Evolutionary conservation across 352 stramenopile species (phyloP).

Genomic region (Phytophthora cryptogea): DNA sequence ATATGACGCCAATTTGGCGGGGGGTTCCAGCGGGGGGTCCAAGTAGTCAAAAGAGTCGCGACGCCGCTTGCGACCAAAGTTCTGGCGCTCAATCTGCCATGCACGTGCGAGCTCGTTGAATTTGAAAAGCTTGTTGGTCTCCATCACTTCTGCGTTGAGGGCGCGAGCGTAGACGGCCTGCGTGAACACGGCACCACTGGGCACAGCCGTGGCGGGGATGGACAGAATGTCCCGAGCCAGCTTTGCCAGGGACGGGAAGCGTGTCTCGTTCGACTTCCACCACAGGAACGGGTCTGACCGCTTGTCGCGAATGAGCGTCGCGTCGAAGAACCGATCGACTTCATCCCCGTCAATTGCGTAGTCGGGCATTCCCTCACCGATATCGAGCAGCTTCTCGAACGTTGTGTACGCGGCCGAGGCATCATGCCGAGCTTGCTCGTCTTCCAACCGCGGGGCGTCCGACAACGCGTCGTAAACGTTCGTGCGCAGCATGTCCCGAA

Average conservation of each 20-base stretch:
- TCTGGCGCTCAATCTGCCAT: conserved; percentile 81
- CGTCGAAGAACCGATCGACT: conserved; percentile 84
- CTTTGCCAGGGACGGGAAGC: conserved; percentile 72
- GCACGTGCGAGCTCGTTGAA: conserved; percentile 72
- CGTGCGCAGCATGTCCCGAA: conserved; percentile 77
- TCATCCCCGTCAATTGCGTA: conserved; percentile 81
- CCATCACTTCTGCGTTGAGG: conserved; percentile 56
- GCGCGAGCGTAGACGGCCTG: conserved; percentile 62
- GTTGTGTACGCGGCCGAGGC: conserved; percentile 74
- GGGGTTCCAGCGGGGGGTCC: conserved; percentile 58
- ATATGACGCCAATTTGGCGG: conserved; percentile 71
- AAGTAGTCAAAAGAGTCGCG: conserved; percentile 81
- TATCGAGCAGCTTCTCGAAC: conserved; percentile 82
- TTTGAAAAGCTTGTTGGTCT: conserved; percentile 80
- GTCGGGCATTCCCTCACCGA: conserved; percentile 77
- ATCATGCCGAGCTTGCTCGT: conserved; percentile 61
- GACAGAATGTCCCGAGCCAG: conserved; percentile 77
- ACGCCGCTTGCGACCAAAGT: conserved; percentile 74
- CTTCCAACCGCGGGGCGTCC: conserved; percentile 50
- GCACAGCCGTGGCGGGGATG: conserved; percentile 70
- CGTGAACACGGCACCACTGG: conserved; percentile 74
- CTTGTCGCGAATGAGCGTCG: conserved; percentile 80
- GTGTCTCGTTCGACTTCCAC: conserved; percentile 86
- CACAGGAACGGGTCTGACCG: conserved; percentile 79
- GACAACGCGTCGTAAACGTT: conserved; percentile 69